These are phyloP conservation scores for Huntiella bhutanensis DNA, from an alignment of 2,329 filamentous ascomycete species.

Conservation along the genomic window DNA sequence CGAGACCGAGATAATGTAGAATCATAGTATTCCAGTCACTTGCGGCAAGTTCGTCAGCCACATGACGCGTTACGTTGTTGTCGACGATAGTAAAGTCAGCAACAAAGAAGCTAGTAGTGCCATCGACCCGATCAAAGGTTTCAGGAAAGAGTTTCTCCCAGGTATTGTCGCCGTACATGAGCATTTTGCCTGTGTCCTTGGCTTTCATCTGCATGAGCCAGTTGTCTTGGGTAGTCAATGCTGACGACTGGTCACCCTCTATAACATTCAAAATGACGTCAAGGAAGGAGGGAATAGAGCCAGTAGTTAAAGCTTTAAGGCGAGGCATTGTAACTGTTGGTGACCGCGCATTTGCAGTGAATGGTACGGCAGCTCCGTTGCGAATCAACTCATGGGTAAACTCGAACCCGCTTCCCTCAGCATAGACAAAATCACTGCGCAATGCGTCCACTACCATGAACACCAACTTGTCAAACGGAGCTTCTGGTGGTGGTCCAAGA, in stretches of 20 bases:
- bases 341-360: slow-evolving; percentile 88
- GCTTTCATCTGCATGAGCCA: slow-evolving; percentile 89
- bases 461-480: slow-evolving; percentile 72
- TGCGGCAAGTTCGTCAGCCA: slow-evolving; percentile 54
- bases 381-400: slow-evolving; percentile 59
- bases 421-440: slow-evolving; percentile 87
- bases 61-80: slow-evolving; percentile 85
- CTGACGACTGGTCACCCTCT: slow-evolving; percentile 80
- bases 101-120: slow-evolving; percentile 95
- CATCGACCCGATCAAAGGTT: slow-evolving; percentile 72
- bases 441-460: slow-evolving; percentile 98
- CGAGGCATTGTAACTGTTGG: slow-evolving; percentile 97
- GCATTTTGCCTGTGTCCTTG: slow-evolving; percentile 49
- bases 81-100: slow-evolving; percentile 97
- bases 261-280: slow-evolving; percentile 94
- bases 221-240: slow-evolving; percentile 73
- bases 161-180: slow-evolving; percentile 96
- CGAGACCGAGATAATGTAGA: slow-evolving; percentile 84
- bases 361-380: slow-evolving; percentile 68
- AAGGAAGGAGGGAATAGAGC: slow-evolving; percentile 93
- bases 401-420: slow-evolving; percentile 57
- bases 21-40: slow-evolving; percentile 87
- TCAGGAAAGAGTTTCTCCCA: slow-evolving; percentile 93
- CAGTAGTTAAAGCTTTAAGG: slow-evolving; percentile 91
- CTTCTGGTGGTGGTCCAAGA: slow-evolving; percentile 36